Percentiles rank a stretch among this genome's conserved stretches.
Conservation (phyloP, 2,329 filamentous ascomycete genomes). For the Thielaviopsis euricoi region DNA sequence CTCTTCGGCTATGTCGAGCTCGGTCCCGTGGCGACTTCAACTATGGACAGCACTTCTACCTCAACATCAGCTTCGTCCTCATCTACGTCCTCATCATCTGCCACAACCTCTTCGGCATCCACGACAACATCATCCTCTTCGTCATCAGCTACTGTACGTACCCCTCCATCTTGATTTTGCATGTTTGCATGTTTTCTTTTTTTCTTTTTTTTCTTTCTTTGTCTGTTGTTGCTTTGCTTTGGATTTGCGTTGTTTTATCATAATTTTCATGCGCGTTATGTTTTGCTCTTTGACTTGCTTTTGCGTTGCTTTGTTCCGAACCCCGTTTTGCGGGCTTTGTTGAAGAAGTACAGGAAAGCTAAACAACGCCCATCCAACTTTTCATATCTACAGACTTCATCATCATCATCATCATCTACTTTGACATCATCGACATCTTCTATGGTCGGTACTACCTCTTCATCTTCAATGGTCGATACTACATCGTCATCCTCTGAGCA, state of each 20-base stretch:
- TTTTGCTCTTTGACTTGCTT: slow-evolving; percentile 1
- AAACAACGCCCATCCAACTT: background rate
- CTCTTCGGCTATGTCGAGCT: slow-evolving; percentile 52
- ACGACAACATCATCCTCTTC: background rate
- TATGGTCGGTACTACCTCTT: slow-evolving; percentile 6
- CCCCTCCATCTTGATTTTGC: background rate
- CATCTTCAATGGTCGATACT: slow-evolving; percentile 7
- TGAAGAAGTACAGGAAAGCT: slow-evolving; percentile 9
- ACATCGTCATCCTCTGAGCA: background rate
- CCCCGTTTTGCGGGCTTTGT: background rate
- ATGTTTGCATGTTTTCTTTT: background rate
- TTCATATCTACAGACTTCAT: background rate
- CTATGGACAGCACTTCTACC: slow-evolving; percentile 5
- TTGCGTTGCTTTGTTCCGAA: slow-evolving; percentile 6
- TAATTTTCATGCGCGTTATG: background rate
- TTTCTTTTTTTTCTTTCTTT: background rate
- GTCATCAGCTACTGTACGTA: background rate
- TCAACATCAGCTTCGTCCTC: slow-evolving; percentile 12
- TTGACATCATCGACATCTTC: slow-evolving; percentile 12
- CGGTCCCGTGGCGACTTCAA: slow-evolving; percentile 12
- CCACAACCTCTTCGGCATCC: background rate
- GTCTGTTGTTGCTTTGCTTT: slow-evolving; percentile 1
- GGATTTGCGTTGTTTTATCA: background rate
- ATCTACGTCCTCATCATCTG: slow-evolving; percentile 11
- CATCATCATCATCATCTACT: background rate